Evolutionary conservation across 768 basidiomycete species (phyloP).

Genomic region (Punctularia strigosozonata): DNA sequence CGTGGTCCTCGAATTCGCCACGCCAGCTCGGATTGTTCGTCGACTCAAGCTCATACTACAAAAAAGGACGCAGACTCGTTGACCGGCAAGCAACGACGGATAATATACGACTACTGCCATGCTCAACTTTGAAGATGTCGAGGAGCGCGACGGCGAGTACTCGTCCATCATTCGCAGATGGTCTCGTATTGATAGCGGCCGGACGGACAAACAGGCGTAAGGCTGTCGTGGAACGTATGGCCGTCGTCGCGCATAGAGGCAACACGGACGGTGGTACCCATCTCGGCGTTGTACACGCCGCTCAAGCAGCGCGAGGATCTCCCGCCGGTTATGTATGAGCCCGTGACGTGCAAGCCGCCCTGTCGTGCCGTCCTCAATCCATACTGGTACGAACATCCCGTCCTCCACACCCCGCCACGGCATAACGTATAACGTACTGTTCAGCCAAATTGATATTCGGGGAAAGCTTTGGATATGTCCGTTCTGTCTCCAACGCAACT

Average conservation of each 20-base stretch:
- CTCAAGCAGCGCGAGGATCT: slow-evolving; percentile 90
- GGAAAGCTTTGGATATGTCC: slow-evolving; percentile 99
- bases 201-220: slow-evolving; percentile 47
- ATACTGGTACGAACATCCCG: slow-evolving; percentile 60
- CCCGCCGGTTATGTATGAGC: slow-evolving; percentile 93
- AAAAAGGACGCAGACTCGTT: no score
- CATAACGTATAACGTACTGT: slow-evolving; percentile 5
- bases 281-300: slow-evolving; percentile 95
- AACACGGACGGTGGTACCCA: slow-evolving; percentile 94
- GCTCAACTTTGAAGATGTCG: slow-evolving; percentile 92
- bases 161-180: slow-evolving; percentile 1
- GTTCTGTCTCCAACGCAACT: slow-evolving; percentile 92
- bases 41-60: no score
- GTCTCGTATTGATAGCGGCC: neutral
- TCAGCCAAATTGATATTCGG: slow-evolving; percentile 95
- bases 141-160: slow-evolving; percentile 86
- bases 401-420: no score
- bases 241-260: slow-evolving; percentile 97
- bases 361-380: slow-evolving; percentile 97
- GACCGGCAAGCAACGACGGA: no score
- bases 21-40: no score
- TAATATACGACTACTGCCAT: no score
- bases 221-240: slow-evolving; percentile 99
- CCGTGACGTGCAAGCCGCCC: slow-evolving; percentile 95
- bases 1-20: no score